Evolutionary conservation across 305 asterid species (phyloP), one percentile per base, ranked within the genome.

Genomic region (Fraxinus ornus): DNA sequence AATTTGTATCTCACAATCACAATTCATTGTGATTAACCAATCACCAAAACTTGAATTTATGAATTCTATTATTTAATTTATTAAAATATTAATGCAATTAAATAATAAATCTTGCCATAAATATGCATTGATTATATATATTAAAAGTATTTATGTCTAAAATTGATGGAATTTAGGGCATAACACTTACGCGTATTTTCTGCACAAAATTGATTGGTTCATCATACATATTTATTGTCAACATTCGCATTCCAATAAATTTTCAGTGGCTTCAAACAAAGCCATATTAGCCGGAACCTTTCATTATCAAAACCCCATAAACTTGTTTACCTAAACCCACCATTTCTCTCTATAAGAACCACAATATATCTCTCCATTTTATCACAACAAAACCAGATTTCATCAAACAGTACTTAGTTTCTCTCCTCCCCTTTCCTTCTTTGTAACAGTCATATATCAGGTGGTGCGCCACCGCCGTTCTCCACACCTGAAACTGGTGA

Each of bases 401-500:
- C 55, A 15, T 77, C 5, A 70, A 55, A n/a, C 33, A 57, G 10
- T 77, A 57, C 41, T 72, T 6, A 33, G 35, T 41, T 39, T 39
- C 78, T 78, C 70, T 64, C 37, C 76, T 57, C 77, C 36, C 75
- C 66, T 49, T 36, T 1, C 52, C 79, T 73, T 83, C 87, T 88
- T 90, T 89, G 92, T 90, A 89, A 87, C 93, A 89, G 90, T 90
- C 93, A 93, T 85, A 75, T 83, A 78, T 80, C 85, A 75, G 89
- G 89, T 87, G 77, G 36, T 75, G 86, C 75, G 21, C 82, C 81
- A 82, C 83, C 78, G 49, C 57, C 17, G 24, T 33, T 26, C 49
- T 78, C 30, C 26, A 26, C 24, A 33, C 8, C 32, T 41, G 57
- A 74, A 62, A 13, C 17, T 74, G 88, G 80, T 76, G 83, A 78